A percentile compares a stretch with the other conserved stretches of the same genome.
phyloP scores from a whole-genome alignment of 768 basidiomycete species.

The Tubosaeta sp. region DNA sequence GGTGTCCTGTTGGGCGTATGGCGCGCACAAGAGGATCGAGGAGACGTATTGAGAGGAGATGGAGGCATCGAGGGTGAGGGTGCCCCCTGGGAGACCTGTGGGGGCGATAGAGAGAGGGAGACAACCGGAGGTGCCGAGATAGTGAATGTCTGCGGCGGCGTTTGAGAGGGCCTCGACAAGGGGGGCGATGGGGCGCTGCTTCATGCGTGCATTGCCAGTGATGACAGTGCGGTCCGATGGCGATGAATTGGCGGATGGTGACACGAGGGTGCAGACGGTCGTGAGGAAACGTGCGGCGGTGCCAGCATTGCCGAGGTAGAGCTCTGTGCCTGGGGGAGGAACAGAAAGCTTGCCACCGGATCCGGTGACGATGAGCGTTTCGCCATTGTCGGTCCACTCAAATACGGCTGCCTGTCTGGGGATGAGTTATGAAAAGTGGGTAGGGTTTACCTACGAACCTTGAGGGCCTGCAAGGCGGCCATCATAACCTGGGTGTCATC shows the following conservation, averaged over 20 bases:
- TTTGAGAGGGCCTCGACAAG: conserved; percentile 83
- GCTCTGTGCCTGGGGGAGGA: conserved; percentile 75
- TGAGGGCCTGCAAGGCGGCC: conserved; percentile 83
- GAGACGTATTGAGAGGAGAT: conserved; percentile 99
- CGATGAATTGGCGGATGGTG: conserved; percentile 34
- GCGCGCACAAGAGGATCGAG: conserved; percentile 93
- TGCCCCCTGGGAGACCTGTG: conserved; percentile 75
- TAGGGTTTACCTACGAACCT: conserved; percentile 41
- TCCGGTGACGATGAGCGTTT: conserved; percentile 89
- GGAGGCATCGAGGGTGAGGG: conserved; percentile 84
- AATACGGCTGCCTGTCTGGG: conserved; percentile 76
- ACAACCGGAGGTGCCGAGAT: conserved; percentile 76
- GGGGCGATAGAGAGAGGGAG: conserved; percentile 85
- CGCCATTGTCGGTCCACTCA: conserved; percentile 93
- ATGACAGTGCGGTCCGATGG: conserved; percentile 61
- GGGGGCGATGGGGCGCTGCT: conserved; percentile 95
- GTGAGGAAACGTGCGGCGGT: conserved; percentile 98
- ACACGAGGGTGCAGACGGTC: conserved; percentile 89
- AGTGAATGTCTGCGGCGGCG: conserved; percentile 78
- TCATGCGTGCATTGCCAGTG: conserved; percentile 98
- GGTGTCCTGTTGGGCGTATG: conserved; percentile 81
- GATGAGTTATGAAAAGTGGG: neutral
- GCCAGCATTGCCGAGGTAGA: conserved; percentile 96
- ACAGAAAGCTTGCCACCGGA: conserved; percentile 76
- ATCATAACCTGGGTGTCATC: conserved; percentile 99